Evolutionary conservation across 2,329 filamentous ascomycete species (phyloP).

Genomic region (Aspergillus cejpii): DNA sequence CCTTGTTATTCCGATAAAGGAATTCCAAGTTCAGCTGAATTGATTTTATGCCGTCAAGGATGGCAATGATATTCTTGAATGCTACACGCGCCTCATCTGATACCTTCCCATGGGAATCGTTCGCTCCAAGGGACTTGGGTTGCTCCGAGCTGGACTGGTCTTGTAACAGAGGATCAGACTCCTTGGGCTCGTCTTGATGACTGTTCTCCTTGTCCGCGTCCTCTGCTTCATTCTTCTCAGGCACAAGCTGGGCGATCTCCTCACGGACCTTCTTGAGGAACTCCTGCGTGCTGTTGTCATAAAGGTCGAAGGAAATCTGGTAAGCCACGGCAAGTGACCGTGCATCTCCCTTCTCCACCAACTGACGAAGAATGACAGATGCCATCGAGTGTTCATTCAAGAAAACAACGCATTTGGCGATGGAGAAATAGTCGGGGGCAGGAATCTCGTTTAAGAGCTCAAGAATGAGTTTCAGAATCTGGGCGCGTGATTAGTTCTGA

Average conservation of each 20-base stretch:
- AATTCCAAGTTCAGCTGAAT: constrained; percentile 96
- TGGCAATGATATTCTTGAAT: constrained; percentile 52
- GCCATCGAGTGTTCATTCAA: constrained; percentile 88
- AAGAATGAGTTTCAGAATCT: constrained; percentile 88
- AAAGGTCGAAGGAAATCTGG: constrained; percentile 95
- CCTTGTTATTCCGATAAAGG: constrained; percentile 89
- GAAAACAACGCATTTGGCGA: constrained; percentile 95
- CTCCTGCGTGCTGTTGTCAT: constrained; percentile 97
- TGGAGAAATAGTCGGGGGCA: constrained; percentile 92
- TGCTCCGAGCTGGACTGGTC: constrained; percentile 39
- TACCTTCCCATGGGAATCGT: constrained; percentile 40
- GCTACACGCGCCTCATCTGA: constrained; percentile 49
- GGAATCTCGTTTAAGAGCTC: constrained; percentile 90
- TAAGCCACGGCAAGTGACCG: constrained; percentile 81
- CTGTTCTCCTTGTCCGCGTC: constrained; percentile 42
- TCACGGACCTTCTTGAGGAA: constrained; percentile 86
- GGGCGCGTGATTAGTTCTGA: constrained; percentile 4
- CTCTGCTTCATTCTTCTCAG: constrained; percentile 38
- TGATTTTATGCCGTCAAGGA: constrained; percentile 81
- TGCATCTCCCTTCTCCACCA: constrained; percentile 72
- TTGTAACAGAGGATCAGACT: constrained; percentile 54
- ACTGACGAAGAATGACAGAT: constrained; percentile 71
- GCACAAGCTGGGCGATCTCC: constrained; percentile 57
- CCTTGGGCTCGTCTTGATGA: constrained; percentile 48
- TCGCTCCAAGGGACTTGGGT: constrained; percentile 35